A percentile compares a stretch with the other conserved stretches of the same genome.
Conservation (phyloP, 2,329 filamentous ascomycete genomes). For the Talaromyces sp. region DNA sequence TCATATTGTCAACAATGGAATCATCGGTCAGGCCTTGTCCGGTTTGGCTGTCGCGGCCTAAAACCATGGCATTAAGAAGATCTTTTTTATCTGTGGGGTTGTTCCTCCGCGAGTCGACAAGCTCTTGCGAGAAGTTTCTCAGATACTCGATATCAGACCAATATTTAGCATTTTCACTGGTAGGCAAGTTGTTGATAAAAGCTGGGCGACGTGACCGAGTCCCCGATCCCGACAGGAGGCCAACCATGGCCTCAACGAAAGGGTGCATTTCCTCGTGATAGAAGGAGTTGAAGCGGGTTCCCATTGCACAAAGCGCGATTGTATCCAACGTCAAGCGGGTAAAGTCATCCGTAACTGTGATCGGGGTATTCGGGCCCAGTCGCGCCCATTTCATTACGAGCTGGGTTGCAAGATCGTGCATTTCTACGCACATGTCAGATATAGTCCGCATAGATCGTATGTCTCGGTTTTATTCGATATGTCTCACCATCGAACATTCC, state of each 20-base stretch:
- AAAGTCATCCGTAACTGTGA: conserved; percentile 67
- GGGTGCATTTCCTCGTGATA: conserved; percentile 71
- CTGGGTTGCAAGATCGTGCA: conserved; percentile 45
- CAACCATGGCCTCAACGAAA: conserved; percentile 68
- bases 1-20: conserved; percentile 69
- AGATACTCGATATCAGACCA: conserved; percentile 46
- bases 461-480: background rate
- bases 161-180: conserved; percentile 34
- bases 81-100: conserved; percentile 64
- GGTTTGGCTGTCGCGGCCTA: conserved; percentile 68
- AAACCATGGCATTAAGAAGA: conserved; percentile 69
- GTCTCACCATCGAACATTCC: conserved; percentile 46
- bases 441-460: background rate
- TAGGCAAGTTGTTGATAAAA: conserved; percentile 50
- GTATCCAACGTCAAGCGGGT: conserved; percentile 74
- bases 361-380: conserved; percentile 57
- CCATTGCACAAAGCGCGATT: conserved; percentile 71
- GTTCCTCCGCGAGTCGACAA: conserved; percentile 61
- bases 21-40: conserved; percentile 65
- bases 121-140: conserved; percentile 59
- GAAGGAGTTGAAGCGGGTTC: conserved; percentile 73
- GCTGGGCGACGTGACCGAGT: conserved; percentile 53
- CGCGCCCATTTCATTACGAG: conserved; percentile 48
- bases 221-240: conserved; percentile 62
- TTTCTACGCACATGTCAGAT: conserved; percentile 26